These are phyloP conservation scores for Murraya koenigii DNA, from an alignment of 345 rosid species.

Conservation along the genomic window DNA sequence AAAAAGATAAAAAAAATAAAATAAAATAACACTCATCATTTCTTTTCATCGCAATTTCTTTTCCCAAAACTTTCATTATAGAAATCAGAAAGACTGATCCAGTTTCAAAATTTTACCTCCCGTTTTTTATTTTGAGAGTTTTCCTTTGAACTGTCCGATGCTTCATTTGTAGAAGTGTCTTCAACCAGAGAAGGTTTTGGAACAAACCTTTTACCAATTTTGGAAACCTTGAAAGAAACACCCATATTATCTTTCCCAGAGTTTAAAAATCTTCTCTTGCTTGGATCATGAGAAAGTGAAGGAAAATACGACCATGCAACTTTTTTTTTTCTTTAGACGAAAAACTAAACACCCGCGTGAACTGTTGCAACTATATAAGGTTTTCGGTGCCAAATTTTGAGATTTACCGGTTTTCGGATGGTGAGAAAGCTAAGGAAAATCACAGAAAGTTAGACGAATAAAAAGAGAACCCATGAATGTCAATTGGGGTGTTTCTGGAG, in stretches of 20 bases:
- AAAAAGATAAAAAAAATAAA: background rate
- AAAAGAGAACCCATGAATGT: background rate
- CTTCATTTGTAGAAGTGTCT: slow-evolving; percentile 34
- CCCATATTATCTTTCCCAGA: slow-evolving; percentile 36
- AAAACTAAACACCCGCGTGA: background rate
- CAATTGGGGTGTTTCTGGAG: background rate
- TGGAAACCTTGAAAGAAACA: slow-evolving; percentile 71
- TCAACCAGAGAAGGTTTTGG: slow-evolving; percentile 45
- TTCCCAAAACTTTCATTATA: background rate
- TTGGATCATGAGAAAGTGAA: background rate
- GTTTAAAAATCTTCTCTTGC: too few relatives aligned
- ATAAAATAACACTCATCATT: background rate
- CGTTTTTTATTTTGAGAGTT: slow-evolving; percentile 28
- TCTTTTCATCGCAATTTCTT: background rate
- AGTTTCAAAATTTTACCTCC: slow-evolving; percentile 38
- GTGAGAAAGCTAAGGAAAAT: background rate
- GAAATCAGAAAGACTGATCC: background rate
- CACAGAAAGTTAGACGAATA: background rate
- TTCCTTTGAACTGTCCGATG: slow-evolving; percentile 35
- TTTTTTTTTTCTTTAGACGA: too few relatives aligned
- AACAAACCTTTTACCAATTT: slow-evolving; percentile 54
- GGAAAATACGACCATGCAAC: background rate
- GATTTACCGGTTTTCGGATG: background rate
- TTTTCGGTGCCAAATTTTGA: background rate
- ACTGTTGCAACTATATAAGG: background rate